phyloP scores from a whole-genome alignment of 2,329 filamentous ascomycete species.

The Anthostomella pinea region DNA sequence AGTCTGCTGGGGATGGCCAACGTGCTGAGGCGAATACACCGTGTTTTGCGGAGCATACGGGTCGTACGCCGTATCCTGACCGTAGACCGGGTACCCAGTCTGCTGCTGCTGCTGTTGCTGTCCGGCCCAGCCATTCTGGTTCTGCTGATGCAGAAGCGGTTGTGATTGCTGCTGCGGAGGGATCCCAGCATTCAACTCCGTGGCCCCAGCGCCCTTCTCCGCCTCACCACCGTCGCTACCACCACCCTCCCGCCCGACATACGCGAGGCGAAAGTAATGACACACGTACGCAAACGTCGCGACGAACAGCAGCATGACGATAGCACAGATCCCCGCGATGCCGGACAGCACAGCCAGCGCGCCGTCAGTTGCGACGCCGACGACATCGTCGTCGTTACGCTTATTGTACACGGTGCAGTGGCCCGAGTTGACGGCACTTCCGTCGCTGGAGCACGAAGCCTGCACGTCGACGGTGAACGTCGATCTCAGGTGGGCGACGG shows the following conservation, averaged over 20 bases:
- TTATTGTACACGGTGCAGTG: constrained; percentile 32
- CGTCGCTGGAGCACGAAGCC: constrained; percentile 35
- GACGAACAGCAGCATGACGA: constrained; percentile 34
- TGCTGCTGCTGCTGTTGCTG: constrained; percentile 19
- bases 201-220: constrained; percentile 20
- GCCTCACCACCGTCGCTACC: constrained; percentile 14
- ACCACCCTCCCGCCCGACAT: too few relatives aligned
- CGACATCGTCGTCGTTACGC: constrained; percentile 8
- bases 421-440: constrained; percentile 38
- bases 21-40: background rate
- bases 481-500: constrained; percentile 39
- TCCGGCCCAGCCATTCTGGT: too few relatives aligned
- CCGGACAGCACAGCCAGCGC: constrained; percentile 37
- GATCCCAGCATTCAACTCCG: background rate
- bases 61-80: constrained; percentile 9
- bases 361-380: constrained; percentile 34
- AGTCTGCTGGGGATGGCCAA: background rate
- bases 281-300: constrained; percentile 31
- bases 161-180: constrained; percentile 13
- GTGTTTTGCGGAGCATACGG: constrained; percentile 3
- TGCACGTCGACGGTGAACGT: constrained; percentile 33
- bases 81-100: constrained; percentile 11
- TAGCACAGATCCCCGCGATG: constrained; percentile 42
- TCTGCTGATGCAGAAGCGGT: constrained; percentile 18
- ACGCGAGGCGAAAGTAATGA: constrained; percentile 31